A percentile compares a stretch with the other conserved stretches of the same genome.
Evolutionary conservation across 225 moss, liverwort and hornwort species (phyloP).

Genomic region (Neckera pumila): DNA sequence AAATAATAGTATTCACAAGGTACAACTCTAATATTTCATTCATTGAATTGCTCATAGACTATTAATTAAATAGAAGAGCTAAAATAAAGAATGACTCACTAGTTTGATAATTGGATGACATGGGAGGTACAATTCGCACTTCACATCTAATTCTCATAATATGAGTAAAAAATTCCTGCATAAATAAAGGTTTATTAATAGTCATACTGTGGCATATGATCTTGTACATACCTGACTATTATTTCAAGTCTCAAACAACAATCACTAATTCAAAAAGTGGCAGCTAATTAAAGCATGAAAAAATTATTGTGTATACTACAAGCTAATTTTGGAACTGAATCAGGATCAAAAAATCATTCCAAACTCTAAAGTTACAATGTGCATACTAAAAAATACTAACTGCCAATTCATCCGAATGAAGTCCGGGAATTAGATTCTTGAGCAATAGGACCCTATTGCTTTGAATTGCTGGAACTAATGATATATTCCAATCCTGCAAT

Average conservation of each 20-base stretch:
- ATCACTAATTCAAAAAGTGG: background rate
- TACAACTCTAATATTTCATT: background rate
- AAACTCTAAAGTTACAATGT: background rate
- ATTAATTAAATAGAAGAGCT: background rate
- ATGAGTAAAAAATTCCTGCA: conserved; percentile 8
- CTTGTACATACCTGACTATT: background rate
- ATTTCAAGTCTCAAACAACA: background rate
- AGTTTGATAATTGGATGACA: conserved; percentile 4
- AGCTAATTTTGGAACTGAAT: background rate
- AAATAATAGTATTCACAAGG: background rate
- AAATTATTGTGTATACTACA: background rate
- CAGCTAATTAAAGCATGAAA: background rate
- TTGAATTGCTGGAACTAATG: conserved; percentile 1
- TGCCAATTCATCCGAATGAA: conserved; percentile 27
- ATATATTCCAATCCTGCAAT: conserved; percentile 24
- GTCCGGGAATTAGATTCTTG: conserved; percentile 9
- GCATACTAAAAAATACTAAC: background rate
- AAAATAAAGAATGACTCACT: background rate
- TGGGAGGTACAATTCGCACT: conserved; percentile 9
- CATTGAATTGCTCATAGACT: background rate
- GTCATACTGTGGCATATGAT: background rate
- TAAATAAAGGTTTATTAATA: background rate
- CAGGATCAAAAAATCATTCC: background rate
- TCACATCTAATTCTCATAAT: conserved; percentile 7
- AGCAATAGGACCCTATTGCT: conserved; percentile 14